Percentiles rank a stretch among this genome's conserved stretches.
These are phyloP conservation scores for Crotalaria pallida DNA, from an alignment of 306 rosid species.

Conservation along the genomic window DNA sequence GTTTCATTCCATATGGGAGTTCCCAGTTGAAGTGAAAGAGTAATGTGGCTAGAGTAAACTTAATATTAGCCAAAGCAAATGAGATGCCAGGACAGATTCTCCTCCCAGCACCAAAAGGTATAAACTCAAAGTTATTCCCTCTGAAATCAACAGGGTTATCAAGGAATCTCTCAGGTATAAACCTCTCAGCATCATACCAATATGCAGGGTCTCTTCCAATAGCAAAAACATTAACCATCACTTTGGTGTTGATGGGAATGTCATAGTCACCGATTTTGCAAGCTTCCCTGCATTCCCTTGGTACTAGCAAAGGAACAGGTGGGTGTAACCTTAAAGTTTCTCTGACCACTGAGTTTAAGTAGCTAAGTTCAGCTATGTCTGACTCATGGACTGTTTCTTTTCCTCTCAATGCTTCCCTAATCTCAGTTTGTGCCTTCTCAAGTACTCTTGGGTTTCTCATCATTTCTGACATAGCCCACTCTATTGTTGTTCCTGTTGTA, in stretches of 20 bases:
- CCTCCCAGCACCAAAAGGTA: conserved; percentile 33
- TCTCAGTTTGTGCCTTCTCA: conserved; percentile 23
- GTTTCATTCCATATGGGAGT: conserved; percentile 14
- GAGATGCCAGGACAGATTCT: conserved; percentile 25
- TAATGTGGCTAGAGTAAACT: conserved; percentile 15
- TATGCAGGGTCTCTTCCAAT: conserved; percentile 25
- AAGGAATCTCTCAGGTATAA: conserved; percentile 30
- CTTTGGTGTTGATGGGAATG: conserved; percentile 23
- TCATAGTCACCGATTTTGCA: conserved; percentile 24
- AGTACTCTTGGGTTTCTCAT: conserved; percentile 22
- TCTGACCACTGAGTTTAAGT: conserved; percentile 20
- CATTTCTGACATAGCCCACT: conserved; percentile 29
- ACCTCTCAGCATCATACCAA: conserved; percentile 27
- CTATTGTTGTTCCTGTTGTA: conserved; percentile 10
- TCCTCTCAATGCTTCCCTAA: not conserved
- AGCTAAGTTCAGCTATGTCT: not conserved
- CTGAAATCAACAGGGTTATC: not conserved
- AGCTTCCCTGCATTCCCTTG: conserved; percentile 19
- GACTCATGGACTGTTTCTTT: not conserved
- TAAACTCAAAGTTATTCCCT: conserved; percentile 16
- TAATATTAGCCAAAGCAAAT: conserved; percentile 23
- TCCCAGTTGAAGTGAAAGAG: conserved; percentile 27
- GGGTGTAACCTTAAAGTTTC: conserved; percentile 34
- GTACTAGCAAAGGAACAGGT: conserved; percentile 21
- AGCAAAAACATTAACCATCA: conserved; percentile 30